These are phyloP conservation scores for Boletus semigastroideus DNA, from an alignment of 1,284 basidiomycete genomes.

Conservation along the genomic window DNA sequence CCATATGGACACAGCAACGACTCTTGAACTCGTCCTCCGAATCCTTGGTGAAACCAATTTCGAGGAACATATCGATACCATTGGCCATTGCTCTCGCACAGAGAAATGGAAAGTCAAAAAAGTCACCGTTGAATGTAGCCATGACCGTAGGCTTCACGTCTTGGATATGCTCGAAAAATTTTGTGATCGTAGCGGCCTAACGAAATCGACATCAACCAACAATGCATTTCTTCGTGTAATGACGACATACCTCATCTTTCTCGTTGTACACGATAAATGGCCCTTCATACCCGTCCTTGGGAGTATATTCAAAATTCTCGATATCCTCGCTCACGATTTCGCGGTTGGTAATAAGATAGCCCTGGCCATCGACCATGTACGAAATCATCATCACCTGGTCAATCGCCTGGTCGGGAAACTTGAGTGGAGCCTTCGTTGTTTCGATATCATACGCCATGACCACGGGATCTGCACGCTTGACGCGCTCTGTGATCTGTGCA, in stretches of 20 bases:
- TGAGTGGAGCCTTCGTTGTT: slow-evolving; percentile 96
- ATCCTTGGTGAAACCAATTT: slow-evolving; percentile 93
- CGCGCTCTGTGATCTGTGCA: slow-evolving; percentile 74
- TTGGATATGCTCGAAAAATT: slow-evolving; percentile 94
- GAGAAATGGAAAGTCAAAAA: slow-evolving; percentile 99
- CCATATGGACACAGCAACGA: slow-evolving; percentile 95
- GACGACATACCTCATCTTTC: slow-evolving; percentile 70
- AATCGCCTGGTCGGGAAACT: slow-evolving; percentile 94
- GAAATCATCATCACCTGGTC: slow-evolving; percentile 99
- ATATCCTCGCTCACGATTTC: slow-evolving; percentile 98
- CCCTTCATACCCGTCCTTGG: slow-evolving; percentile 96
- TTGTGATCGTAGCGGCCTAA: slow-evolving; percentile 74
- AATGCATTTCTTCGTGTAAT: neutral
- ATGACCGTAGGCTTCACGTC: slow-evolving; percentile 95
- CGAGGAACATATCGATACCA: slow-evolving; percentile 95
- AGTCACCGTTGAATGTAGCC: slow-evolving; percentile 99
- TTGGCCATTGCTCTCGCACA: slow-evolving; percentile 84
- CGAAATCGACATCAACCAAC: neutral
- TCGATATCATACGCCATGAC: slow-evolving; percentile 99
- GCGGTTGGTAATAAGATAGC: slow-evolving; percentile 96
- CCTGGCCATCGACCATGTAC: slow-evolving; percentile 96
- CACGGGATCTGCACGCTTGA: slow-evolving; percentile 98
- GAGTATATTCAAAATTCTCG: slow-evolving; percentile 98
- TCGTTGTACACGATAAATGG: slow-evolving; percentile 98
- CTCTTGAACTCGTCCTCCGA: slow-evolving; percentile 96